Base-by-base conservation (phyloP, 352 stramenopile genomes). In the Pythium utonaiense region DNA sequence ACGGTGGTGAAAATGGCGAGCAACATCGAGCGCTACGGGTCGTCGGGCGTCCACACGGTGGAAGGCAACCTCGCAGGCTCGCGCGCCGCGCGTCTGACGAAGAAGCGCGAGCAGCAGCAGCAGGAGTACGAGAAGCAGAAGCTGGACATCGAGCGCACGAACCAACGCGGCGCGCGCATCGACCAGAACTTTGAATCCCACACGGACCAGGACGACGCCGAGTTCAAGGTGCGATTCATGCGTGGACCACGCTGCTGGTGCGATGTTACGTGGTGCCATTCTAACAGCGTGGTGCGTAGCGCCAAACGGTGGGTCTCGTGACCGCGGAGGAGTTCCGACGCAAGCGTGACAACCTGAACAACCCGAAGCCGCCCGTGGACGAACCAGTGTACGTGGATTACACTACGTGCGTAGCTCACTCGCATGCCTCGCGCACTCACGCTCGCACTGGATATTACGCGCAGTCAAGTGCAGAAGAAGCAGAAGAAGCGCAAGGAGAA, bases 11-110 rank as follows among this genome's bases (percentile, higher is more conserved):
- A 54, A 24, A 87, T 86, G 75, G 72, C 80, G 42, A 71, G 64
- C 64, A 83, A 83, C 53, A 88, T 91, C 53, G 74, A 89, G 76
- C 80, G 80, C 31, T 91, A 93, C 68, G 84, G 83, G 13, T 84
- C 80, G 16, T 78, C 96, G 3, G 96, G 96, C 48, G 91, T 96
- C 56, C 88, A 98, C 71, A 99, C 97, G 17, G 93, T 98, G 31
- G 97, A 99, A 80, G 97, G 97, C 14, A 98, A 98, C 64, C 76
- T 98, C 33, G 89, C 95, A 9, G 97, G 97, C 9, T 70, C 78
- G 16, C 87, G 94, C 14, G 97, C 97, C 1, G 94, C 96, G 4
- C 67, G 73, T 14, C 76, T 99, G 34, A 92, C 87, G 13, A 95
- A 97, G 69, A 74, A 98, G 75, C 89, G 96, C 3, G 83, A 97